Evolutionary conservation across 2,329 filamentous ascomycete genomes (phyloP), one percentile per base, ranked within the genome.

Genomic region (Colletotrichum sojae): DNA sequence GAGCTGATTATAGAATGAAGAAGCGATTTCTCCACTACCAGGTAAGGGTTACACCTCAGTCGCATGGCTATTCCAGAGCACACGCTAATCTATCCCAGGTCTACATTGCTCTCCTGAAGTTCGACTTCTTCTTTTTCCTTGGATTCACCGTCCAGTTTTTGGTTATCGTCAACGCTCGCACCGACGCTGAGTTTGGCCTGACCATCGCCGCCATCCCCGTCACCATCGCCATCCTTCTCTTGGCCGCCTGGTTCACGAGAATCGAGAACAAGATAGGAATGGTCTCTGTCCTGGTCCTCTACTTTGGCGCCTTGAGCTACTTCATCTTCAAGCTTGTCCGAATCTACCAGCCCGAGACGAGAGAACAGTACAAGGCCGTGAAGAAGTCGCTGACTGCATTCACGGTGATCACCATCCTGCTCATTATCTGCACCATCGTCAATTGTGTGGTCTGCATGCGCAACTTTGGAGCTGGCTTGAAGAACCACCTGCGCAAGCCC

Each of bases 51-150:
- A 16, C 12, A 45, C 15, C 9, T 49, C 18, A 5, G 16, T 8
- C 46, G 46, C 16, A 3, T 49, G 8, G 31, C 5, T 3, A 8
- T 13, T 12, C n/a, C 18, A 13, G n/a, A 13, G n/a, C 22, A 18
- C 15, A 9, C 22, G 27, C 58, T 71, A 13, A 69, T 46, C 6
- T 15, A 10, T 25, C 2, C 16, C 71, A 97, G 95, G 95, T 99
- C 80, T 99, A 98, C 82, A 98, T 99, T 76, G 94, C 96, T 45
- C 88, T 99, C 12, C 88, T 99, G 73, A 99, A 99, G 82, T 99
- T 99, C 80, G 96, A 99, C 83, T 98, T 99, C 83, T 99, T 99
- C 90, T 98, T 99, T 86, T 99, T 99, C 87, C 90, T 99, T 58
- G 96, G 95, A 63, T 99, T 99, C 81, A 98, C 96, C 6, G 94